Base-by-base conservation (phyloP, 1,139 yeast genomes). In the Yamadazyma atmosphaerica region DNA sequence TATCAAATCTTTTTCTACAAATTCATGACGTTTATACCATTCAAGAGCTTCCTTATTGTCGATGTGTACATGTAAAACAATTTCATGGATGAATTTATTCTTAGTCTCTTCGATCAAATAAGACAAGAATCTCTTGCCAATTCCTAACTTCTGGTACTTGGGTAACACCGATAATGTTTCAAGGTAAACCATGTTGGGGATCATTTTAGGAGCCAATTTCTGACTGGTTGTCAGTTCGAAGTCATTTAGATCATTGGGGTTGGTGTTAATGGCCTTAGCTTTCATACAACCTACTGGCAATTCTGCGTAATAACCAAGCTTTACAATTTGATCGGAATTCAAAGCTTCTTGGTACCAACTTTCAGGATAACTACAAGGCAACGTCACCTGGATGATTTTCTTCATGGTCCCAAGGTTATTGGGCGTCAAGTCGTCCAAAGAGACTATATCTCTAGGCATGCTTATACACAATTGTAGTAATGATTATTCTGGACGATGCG, bases 241-340 rank as follows among this genome's bases (percentile, higher is more conserved):
- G 13, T 45, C 42, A 13, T 55, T 46, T 25, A 52, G 57, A 31
- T 58, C 63, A 14, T 40, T 37, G 5, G 33, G 33, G 9, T 56
- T 39, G 8, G 65, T 55, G 45, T 60, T 63, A 44, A 75, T 54
- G 2, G 72, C 55, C 47, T 73, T 74, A 28, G 81, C 81, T 47
- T 74, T 78, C 24, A 86, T 65, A 2, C 81, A 83, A 3, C 90
- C 95, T 4, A 86, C 88, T 10, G 94, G 86, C 11, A 80, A 64
- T 47, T 81, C 88, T 12, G 81, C 72, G 54, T 70, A 79, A 58
- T 61, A 82, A 2, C 83, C 86, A 41, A 72, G 47, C 45, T 63
- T 62, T 19, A 60, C 65, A 27, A 69, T 54, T 40, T 61, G 67
- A 37, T 61, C 66, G 1, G 57, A 28, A 7, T 67, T 61, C 15